phyloP scores from a whole-genome alignment of 305 asterid species.

The Fraxinus baroniana region DNA sequence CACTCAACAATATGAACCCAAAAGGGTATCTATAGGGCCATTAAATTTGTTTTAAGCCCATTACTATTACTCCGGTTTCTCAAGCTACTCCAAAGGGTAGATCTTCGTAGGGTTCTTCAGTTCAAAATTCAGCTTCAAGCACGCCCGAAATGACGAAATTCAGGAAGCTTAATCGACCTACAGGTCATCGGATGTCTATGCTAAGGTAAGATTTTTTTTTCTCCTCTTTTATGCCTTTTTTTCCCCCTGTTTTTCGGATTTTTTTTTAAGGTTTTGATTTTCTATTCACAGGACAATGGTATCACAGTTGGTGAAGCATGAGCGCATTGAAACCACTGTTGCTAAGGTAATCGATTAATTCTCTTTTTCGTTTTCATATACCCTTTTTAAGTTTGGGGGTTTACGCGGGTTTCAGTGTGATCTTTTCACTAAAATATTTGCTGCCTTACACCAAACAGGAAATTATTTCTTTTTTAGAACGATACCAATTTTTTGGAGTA shows the following conservation, averaged over 20 bases:
- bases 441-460: background rate
- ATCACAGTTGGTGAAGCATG: conserved; percentile 90
- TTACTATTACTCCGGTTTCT: background rate
- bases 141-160: conserved; percentile 57
- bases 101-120: conserved; percentile 18
- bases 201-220: conserved; percentile 44
- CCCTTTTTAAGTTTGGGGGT: conserved; percentile 13
- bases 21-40: background rate
- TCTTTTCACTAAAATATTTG: background rate
- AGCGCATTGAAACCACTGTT: conserved; percentile 88
- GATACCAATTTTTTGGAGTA: background rate
- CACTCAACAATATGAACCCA: background rate
- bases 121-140: conserved; percentile 5
- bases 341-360: conserved; percentile 53
- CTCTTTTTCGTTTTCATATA: background rate
- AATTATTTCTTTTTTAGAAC: background rate
- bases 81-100: background rate
- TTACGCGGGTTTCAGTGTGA: conserved; percentile 11
- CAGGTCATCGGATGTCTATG: conserved; percentile 82
- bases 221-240: background rate
- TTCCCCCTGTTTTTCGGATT: background rate
- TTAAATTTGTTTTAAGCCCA: background rate
- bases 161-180: conserved; percentile 75
- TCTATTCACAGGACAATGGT: conserved; percentile 67
- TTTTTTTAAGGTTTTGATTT: background rate